phyloP scores from a whole-genome alignment of 371 early-diverging fungal species.

The Zychaea mexicana region DNA sequence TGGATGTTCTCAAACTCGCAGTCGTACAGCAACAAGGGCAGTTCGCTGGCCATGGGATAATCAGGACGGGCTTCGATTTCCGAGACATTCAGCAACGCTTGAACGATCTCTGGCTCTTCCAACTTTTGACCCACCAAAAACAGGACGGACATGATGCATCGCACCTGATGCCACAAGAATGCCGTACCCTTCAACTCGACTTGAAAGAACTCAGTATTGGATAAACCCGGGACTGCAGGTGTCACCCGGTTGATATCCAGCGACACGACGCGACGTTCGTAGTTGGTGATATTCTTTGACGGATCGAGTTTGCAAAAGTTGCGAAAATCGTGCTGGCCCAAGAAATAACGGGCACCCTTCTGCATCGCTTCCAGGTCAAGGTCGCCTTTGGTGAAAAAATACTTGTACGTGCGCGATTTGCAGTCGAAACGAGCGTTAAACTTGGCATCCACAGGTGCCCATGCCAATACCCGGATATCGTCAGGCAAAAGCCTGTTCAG shows the following conservation, averaged over 20 bases:
- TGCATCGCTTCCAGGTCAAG: slow-evolving; percentile 76
- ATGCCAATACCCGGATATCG: slow-evolving; percentile 90
- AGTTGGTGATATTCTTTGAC: slow-evolving; percentile 75
- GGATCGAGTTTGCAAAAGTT: slow-evolving; percentile 95
- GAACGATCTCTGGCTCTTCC: slow-evolving; percentile 41
- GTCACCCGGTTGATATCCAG: slow-evolving; percentile 66
- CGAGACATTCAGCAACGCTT: slow-evolving; percentile 37
- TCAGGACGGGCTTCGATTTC: slow-evolving; percentile 42
- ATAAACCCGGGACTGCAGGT: neutral
- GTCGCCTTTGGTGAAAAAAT: slow-evolving; percentile 81
- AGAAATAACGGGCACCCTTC: slow-evolving; percentile 65
- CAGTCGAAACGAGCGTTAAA: slow-evolving; percentile 95
- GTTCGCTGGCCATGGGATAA: slow-evolving; percentile 76
- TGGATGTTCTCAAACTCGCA: slow-evolving; percentile 74
- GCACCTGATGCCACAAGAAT: slow-evolving; percentile 97
- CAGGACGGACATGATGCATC: slow-evolving; percentile 93
- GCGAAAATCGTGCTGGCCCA: slow-evolving; percentile 92
- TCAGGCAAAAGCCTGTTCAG: slow-evolving; percentile 86
- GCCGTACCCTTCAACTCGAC: slow-evolving; percentile 80
- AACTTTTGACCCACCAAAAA: slow-evolving; percentile 76
- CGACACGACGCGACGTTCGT: slow-evolving; percentile 70
- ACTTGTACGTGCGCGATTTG: slow-evolving; percentile 85
- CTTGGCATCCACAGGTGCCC: slow-evolving; percentile 78
- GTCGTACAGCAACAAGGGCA: slow-evolving; percentile 87
- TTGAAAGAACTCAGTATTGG: slow-evolving; percentile 59